These are phyloP conservation scores for Yamadazyma oceani DNA, from an alignment of 1,139 yeast genomes.

Conservation along the genomic window DNA sequence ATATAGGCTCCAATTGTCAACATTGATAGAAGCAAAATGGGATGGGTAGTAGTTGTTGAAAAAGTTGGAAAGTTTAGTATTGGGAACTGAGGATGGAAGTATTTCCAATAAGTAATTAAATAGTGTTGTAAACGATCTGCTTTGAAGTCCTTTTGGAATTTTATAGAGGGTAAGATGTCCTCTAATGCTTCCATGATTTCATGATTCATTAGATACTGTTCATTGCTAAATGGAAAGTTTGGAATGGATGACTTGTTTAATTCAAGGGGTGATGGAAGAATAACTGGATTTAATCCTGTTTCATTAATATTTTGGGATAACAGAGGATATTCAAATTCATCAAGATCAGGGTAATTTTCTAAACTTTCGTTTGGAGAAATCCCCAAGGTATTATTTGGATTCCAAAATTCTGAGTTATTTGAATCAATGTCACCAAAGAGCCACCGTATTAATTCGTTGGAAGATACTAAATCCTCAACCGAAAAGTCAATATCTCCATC, in stretches of 20 bases:
- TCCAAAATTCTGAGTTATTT: slow-evolving; percentile 7
- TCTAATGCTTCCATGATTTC: slow-evolving; percentile 10
- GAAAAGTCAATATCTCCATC: slow-evolving; percentile 4
- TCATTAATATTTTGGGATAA: not conserved
- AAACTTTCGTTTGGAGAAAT: slow-evolving; percentile 15
- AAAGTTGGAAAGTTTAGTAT: slow-evolving; percentile 66
- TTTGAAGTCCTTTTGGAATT: slow-evolving; percentile 18
- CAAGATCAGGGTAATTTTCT: slow-evolving; percentile 13
- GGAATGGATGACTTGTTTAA: slow-evolving; percentile 1
- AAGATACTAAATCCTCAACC: slow-evolving; percentile 15
- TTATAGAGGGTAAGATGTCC: slow-evolving; percentile 13
- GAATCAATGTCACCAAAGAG: slow-evolving; percentile 16
- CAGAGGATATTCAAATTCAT: slow-evolving; percentile 14
- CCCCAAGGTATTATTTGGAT: slow-evolving; percentile 1
- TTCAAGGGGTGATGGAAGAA: not conserved
- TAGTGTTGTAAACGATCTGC: slow-evolving; percentile 27
- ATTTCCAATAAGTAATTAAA: slow-evolving; percentile 49
- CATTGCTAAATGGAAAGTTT: slow-evolving; percentile 14
- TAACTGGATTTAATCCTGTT: not conserved
- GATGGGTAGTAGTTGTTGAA: slow-evolving; percentile 50
- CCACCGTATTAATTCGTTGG: slow-evolving; percentile 18
- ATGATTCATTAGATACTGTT: slow-evolving; percentile 10
- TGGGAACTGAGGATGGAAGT: slow-evolving; percentile 63
- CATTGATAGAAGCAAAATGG: slow-evolving; percentile 55
- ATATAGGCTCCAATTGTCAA: slow-evolving; percentile 55